phyloP scores from a whole-genome alignment of 1,284 basidiomycete genomes.

The Volvariella volvacea region DNA sequence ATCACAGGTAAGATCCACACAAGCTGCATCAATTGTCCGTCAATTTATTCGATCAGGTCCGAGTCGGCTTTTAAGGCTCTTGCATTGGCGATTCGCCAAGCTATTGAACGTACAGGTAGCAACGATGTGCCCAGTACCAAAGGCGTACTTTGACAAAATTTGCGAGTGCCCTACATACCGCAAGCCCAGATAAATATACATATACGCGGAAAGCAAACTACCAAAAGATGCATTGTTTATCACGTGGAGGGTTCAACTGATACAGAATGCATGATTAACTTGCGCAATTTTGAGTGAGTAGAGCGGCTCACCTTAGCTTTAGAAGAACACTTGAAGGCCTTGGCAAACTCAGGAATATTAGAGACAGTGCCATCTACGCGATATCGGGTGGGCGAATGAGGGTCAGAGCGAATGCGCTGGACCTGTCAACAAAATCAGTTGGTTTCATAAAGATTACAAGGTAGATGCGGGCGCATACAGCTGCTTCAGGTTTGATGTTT shows the following conservation, averaged over 20 bases:
- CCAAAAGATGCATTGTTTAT: conserved; percentile 69
- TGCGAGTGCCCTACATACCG: background rate
- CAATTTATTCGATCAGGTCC: conserved; percentile 43
- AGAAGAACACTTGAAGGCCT: conserved; percentile 70
- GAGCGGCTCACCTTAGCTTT: conserved; percentile 50
- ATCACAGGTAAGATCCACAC: conserved; percentile 73
- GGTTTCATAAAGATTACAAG: background rate
- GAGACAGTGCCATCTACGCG: conserved; percentile 78
- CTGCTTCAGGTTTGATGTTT: conserved; percentile 57
- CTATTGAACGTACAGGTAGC: conserved; percentile 84
- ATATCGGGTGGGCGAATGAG: conserved; percentile 78
- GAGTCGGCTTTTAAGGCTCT: conserved; percentile 98
- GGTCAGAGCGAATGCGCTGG: conserved; percentile 78
- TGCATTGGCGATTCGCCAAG: conserved; percentile 92
- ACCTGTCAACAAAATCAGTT: conserved; percentile 39
- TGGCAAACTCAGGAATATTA: conserved; percentile 75
- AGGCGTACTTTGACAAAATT: conserved; percentile 60
- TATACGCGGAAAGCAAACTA: conserved; percentile 19
- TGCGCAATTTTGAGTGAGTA: background rate
- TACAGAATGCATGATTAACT: conserved; percentile 1
- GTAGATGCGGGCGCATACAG: background rate
- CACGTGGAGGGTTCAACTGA: conserved; percentile 60
- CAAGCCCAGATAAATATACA: conserved; percentile 8
- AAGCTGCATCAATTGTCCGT: conserved; percentile 2
- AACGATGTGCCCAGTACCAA: conserved; percentile 97